A percentile compares a stretch with the other conserved stretches of the same genome.
phyloP scores from a whole-genome alignment of 257 asterid genomes.

The Solanum megistacrolobum region DNA sequence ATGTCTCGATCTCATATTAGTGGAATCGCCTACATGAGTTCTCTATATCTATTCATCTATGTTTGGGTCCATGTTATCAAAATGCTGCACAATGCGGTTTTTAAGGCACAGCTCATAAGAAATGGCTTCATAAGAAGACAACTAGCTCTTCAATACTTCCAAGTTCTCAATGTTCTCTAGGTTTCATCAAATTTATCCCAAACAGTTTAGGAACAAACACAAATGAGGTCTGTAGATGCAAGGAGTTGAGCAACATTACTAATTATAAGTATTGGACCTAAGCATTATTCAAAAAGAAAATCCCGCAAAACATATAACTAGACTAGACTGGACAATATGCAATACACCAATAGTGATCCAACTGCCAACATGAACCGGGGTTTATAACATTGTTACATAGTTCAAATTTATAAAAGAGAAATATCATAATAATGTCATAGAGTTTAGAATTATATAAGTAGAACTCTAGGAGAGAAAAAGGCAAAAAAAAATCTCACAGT shows the following conservation, averaged over 20 bases:
- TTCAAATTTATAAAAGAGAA: background rate
- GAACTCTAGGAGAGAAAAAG: background rate
- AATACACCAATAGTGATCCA: background rate
- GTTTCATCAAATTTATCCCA: background rate
- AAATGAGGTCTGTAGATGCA: background rate
- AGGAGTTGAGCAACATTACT: background rate
- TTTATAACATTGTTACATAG: background rate
- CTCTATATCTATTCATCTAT: background rate
- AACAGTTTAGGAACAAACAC: background rate
- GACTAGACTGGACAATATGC: background rate
- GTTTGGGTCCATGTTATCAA: background rate
- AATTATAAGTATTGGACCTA: background rate
- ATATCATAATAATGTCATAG: background rate
- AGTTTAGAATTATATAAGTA: background rate
- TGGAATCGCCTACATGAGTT: background rate
- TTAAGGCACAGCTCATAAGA: background rate
- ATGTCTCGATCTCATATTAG: background rate
- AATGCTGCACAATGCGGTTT: background rate
- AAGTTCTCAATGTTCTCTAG: background rate
- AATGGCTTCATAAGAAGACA: background rate
- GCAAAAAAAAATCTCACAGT: background rate
- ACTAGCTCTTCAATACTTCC: background rate
- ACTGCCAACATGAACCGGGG: background rate
- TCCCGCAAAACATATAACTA: background rate
- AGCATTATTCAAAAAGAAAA: background rate